Evolutionary conservation across 2,329 filamentous ascomycete genomes (phyloP).

Genomic region (Xylaria hypoxylon): DNA sequence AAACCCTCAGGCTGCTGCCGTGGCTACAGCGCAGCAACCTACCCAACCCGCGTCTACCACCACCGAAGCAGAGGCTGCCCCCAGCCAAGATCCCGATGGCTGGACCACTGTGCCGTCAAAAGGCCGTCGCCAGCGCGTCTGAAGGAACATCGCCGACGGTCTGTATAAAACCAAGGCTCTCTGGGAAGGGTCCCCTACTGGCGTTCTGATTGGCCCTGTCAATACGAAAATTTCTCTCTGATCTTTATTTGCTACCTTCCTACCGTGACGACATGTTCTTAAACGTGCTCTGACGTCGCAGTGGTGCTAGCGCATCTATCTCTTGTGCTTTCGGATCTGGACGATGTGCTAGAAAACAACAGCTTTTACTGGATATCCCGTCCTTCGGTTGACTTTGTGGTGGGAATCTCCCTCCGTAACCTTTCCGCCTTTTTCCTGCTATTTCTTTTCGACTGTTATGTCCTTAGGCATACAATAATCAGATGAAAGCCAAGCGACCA

Average conservation of each 20-base stretch:
- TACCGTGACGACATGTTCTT: conserved; percentile 38
- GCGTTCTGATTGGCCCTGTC: conserved; percentile 45
- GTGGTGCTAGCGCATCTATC: conserved; percentile 24
- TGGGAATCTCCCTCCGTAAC: conserved; percentile 29
- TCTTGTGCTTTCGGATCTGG: conserved; percentile 30
- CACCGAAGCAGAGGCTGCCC: conserved; percentile 51
- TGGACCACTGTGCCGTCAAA: conserved; percentile 70
- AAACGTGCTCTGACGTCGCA: conserved; percentile 32
- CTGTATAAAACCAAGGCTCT: conserved; percentile 46
- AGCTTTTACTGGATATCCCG: conserved; percentile 38
- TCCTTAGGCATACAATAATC: conserved; percentile 29
- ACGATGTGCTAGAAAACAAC: conserved; percentile 29
- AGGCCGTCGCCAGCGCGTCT: conserved; percentile 51
- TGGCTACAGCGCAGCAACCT: conserved; percentile 42
- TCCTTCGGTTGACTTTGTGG: conserved; percentile 24
- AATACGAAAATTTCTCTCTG: conserved; percentile 42
- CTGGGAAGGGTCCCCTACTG: conserved; percentile 37
- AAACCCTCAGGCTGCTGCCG: conserved; percentile 48
- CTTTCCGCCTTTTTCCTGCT: conserved; percentile 28
- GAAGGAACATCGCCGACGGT: conserved; percentile 22
- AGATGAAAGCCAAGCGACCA: conserved; percentile 20
- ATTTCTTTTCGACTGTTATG: conserved; percentile 25
- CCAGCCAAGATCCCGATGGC: conserved; percentile 67
- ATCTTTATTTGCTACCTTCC: conserved; percentile 38
- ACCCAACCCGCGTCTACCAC: conserved; percentile 46